These are phyloP conservation scores for Adansonia grandidieri DNA, from an alignment of 441 rosid species.

Conservation along the genomic window DNA sequence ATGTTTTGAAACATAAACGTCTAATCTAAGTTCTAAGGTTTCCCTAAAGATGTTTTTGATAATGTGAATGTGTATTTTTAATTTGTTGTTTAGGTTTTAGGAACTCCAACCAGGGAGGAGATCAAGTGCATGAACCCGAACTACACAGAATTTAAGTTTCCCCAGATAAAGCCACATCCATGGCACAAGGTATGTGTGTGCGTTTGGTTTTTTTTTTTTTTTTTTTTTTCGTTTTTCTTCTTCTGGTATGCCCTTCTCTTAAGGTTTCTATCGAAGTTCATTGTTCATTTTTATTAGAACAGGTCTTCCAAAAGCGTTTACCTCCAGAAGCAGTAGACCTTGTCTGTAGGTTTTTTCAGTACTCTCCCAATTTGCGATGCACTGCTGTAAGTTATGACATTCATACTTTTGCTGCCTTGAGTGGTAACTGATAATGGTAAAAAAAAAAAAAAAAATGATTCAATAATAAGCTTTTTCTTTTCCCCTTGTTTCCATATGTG, in stretches of 20 bases:
- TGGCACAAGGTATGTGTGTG: constrained; percentile 86
- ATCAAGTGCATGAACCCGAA: constrained; percentile 99
- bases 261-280: neutral
- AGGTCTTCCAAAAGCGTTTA: constrained; percentile 95
- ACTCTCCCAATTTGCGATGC: constrained; percentile 95
- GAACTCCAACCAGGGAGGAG: constrained; percentile 98
- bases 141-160: constrained; percentile 94
- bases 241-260: neutral
- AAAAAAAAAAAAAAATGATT: neutral
- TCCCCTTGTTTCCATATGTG: neutral
- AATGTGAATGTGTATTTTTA: neutral
- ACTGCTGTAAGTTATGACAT: constrained; percentile 78
- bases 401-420: neutral
- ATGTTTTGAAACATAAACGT: neutral
- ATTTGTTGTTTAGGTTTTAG: constrained; percentile 67
- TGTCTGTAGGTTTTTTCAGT: constrained; percentile 92
- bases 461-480: neutral
- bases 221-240: neutral
- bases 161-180: constrained; percentile 98
- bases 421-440: neutral
- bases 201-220: neutral
- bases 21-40: neutral
- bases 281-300: constrained; percentile 19
- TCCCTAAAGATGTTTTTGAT: neutral
- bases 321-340: constrained; percentile 99